Base-by-base conservation (phyloP, 306 rosid species). In the Quercus gilva region DNA sequence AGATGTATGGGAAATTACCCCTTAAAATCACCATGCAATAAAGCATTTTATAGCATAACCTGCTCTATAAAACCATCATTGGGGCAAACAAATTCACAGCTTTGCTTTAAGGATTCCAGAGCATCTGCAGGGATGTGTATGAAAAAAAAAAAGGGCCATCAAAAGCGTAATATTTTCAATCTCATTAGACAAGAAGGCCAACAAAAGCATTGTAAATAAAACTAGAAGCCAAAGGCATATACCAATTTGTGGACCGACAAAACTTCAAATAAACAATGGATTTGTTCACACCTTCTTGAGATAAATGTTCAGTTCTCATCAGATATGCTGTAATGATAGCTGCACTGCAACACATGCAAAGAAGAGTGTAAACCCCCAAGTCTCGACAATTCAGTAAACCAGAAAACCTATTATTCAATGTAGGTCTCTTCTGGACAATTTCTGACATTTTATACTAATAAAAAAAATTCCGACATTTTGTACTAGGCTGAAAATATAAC, bases 31-130 rank as follows among this genome's bases (percentile, higher is more conserved):
- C 56, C 57, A 81, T 20, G 56, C 63, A 55, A 25, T 75, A 52
- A 37, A 73, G 64, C 7, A 82, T 69, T 53, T 72, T 73, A 75
- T 74, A 35, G 82, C 58, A 75, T 76, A 75, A 92, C 99, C 97
- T 95, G 98, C 74, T 91, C 95, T 70, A 91, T 80, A 87, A 95
- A 95, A 49, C 98, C 99, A 76, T 95, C 99, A 84, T 95, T 95
- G 69, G 99, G 99, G 81, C 97, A 93, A 81, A 95, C 99, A 84
- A 71, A 82, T 77, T 87, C 94, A 74, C 92, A 90, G 87, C 94
- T 89, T 76, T 91, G 85, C 81, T 83, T 84, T 77, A 95, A 80
- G 37, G 98, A 95, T 76, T 74, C 91, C 83, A 95, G 91, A 51
- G 99, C 98, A 86, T 90, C 99, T 94, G 89, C 81, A 83, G 76